Base-by-base conservation (phyloP, 495 filamentous ascomycete genomes). In the Podospora pseudocomata region DNA sequence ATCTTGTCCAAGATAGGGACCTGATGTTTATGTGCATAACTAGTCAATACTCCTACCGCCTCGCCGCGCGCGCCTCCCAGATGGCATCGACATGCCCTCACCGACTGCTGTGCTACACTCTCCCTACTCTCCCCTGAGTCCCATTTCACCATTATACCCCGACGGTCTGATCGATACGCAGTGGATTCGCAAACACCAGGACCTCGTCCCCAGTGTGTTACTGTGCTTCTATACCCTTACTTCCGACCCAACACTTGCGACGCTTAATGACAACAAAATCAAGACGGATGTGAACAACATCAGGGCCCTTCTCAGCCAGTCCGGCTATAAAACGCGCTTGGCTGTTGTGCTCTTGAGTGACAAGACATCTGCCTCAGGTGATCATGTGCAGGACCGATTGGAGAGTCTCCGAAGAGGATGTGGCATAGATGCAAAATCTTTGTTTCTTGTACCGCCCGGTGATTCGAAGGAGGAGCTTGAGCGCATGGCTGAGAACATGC, bases 111-210 rank as follows among this genome's bases (percentile, higher is more conserved):
- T 86, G 15, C 84, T 97, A 18, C 94, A 97, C 76, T 97, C 94
- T 2, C 90, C 93, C 3, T 86, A 96, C 63, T 97, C 94, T 5
- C 94, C 94, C 6, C 82, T 97, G 64, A 92, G 90, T 20, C 92
- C 92, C 3, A 83, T 85, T 28, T 95, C 93, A 0, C 84, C 87
- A 3, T 85, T 94, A 16, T 97, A 91, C 69, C 92, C 94, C 19
- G 94, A 97, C 81, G 94, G 94, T 4, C 75, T 97, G 53, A 87
- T 97, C 75, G 87, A 91, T 39, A 84, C 89, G 3, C 78, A 88
- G 64, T 97, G 94, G 94, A 80, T 92, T 19, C 85, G 85, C 53
- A 97, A 97, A 75, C 93, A 97, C 76, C 92, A 96, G 70, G 79
- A 88, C 7, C 81, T 91, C 5, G 81, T 97, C 49, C 94, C 94